phyloP scores from a whole-genome alignment of 2,329 filamentous ascomycete genomes.

The Amphichorda felina region DNA sequence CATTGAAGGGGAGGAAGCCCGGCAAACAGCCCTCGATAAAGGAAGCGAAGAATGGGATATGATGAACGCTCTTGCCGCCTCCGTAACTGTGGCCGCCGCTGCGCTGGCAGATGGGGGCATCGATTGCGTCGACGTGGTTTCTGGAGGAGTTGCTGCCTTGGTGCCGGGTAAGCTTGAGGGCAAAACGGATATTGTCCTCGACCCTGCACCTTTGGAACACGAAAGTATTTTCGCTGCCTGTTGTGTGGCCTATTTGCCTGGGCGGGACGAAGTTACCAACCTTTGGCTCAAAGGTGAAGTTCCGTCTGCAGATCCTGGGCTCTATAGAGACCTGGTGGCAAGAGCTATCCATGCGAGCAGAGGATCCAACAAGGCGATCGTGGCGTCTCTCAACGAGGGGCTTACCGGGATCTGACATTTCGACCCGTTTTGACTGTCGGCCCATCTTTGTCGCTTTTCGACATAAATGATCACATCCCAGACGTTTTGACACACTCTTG shows the following conservation, averaged over 20 bases:
- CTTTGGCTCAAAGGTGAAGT: conserved; percentile 78
- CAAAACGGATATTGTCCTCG: conserved; percentile 49
- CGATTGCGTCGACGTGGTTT: conserved; percentile 84
- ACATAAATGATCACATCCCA: too few species aligned
- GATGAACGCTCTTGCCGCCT: conserved; percentile 85
- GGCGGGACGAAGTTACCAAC: conserved; percentile 83
- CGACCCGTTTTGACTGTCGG: too few species aligned
- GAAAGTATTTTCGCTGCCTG: conserved; percentile 67
- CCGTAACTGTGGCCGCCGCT: conserved; percentile 86
- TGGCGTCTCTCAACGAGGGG: conserved; percentile 22
- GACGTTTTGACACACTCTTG: too few species aligned
- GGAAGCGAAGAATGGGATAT: conserved; percentile 65
- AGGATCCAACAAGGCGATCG: conserved; percentile 18
- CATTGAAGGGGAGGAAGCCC: conserved; percentile 84
- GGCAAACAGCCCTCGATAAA: conserved; percentile 30
- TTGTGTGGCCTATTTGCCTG: conserved; percentile 80
- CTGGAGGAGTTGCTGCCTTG: conserved; percentile 79
- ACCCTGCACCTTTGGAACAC: conserved; percentile 76
- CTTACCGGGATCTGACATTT: conserved; percentile 6
- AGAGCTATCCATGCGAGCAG: conserved; percentile 28
- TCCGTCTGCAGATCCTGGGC: conserved; percentile 22
- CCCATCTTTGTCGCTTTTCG: too few species aligned
- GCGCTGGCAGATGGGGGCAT: conserved; percentile 92
- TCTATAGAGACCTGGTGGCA: conserved; percentile 22
- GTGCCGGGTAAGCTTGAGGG: conserved; percentile 30